Percentiles rank a stretch among this genome's conserved stretches.
Conservation (phyloP, 352 stramenopile species). For the Globisporangium yorkense region DNA sequence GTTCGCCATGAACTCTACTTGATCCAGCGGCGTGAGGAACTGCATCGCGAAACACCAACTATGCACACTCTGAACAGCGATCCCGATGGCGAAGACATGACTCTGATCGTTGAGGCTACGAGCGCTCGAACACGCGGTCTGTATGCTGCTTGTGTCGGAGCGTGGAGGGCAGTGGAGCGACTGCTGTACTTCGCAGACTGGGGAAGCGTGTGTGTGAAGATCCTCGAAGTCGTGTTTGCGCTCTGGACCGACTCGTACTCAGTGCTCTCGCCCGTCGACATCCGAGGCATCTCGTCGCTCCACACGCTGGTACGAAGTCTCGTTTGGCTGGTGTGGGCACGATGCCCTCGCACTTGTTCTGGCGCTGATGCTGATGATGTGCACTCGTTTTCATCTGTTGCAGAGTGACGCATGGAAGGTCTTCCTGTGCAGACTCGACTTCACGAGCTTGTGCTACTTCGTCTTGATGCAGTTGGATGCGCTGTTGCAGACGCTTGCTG, state of each 20-base stretch:
- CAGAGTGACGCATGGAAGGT: constrained; percentile 25
- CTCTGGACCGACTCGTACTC: constrained; percentile 63
- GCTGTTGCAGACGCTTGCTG: constrained; percentile 24
- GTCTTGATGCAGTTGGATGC: constrained; percentile 28
- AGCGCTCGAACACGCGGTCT: neutral
- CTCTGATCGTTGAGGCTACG: neutral
- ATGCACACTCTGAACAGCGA: neutral
- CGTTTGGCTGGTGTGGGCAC: neutral
- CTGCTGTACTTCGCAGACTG: constrained; percentile 11
- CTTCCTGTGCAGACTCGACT: constrained; percentile 36
- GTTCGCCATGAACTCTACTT: neutral
- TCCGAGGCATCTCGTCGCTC: constrained; percentile 41
- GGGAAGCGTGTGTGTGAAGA: constrained; percentile 22
- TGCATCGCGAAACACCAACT: neutral
- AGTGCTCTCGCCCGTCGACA: constrained; percentile 43
- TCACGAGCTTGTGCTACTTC: constrained; percentile 32
- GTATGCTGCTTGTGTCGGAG: neutral
- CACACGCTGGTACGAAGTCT: constrained; percentile 21
- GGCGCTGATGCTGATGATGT: neutral
- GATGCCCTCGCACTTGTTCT: neutral
- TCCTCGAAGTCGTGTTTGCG: constrained; percentile 26
- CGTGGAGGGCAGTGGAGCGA: neutral
- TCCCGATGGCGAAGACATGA: neutral
- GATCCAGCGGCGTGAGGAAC: neutral
- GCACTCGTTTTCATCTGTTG: neutral